Base-by-base conservation (phyloP, 176 grass and related monocot genomes). In the Rhipidocladum racemiflorum region DNA sequence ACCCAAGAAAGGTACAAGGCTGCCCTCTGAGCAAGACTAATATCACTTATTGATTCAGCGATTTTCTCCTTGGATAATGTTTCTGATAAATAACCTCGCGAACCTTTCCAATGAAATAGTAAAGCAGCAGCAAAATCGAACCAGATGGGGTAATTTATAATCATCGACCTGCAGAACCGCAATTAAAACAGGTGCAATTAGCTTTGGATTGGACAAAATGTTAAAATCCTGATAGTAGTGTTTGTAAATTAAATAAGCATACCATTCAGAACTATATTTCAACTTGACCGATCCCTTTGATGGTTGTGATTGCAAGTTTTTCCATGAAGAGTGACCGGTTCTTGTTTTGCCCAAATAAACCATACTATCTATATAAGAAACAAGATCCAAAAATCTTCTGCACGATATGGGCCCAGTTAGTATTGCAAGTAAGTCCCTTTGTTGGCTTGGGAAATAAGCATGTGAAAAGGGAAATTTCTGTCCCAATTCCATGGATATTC, bases 1-100 rank as follows among this genome's bases (percentile, higher is more conserved):
- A 89, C 81, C 88, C 92, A 97, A 15, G 95, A 85, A 83, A 97
- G 78, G 56, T 91, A 97, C 60, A 87, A 86, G 65, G 88, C 76
- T 49, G 90, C 91, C 29, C 72, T 79, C 63, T 87, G 75, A 84
- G 76, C 69, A 68, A 97, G 85, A 75, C 56, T 84, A 30, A 71
- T 20, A 74, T 85, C 72, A 64, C 38, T 86, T 79, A 91, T 63
- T 67, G 82, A 78, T 81, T 92, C 86, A 65, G 65, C 51, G 83
- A 25, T 74, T 82, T 87, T 81, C 70, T 85, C 86, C 38, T n/a
- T 63, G 72, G 62, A 72, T 89, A 94, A 48, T 40, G 55, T 46
- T 91, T 83, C 61, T 67, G 92, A 83, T 77, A 97, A 59, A 89
- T 77, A 86, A 70, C 75, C 88, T 81, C 85, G 70, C 13, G 86